phyloP scores from a whole-genome alignment of 2,329 filamentous ascomycete species.

The Aspergillus proliferans region DNA sequence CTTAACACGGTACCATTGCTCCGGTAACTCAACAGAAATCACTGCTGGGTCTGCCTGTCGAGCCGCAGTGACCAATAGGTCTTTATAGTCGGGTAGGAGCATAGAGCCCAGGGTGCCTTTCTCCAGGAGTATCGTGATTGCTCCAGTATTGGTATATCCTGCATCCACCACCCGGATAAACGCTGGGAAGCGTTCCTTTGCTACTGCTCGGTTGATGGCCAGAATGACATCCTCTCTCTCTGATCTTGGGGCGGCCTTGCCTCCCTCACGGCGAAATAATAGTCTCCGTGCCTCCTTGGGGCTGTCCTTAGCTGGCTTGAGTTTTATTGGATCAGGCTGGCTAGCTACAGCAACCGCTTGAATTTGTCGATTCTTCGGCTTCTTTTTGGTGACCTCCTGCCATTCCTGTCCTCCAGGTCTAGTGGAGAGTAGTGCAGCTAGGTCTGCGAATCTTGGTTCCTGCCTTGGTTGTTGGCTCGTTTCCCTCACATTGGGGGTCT shows the following conservation, averaged over 20 bases:
- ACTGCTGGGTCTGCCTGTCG: background rate
- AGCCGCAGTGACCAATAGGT: background rate
- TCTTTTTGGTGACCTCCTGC: background rate
- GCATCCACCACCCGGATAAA: background rate
- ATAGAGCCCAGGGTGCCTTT: background rate
- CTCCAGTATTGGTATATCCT: too few species aligned
- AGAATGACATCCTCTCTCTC: background rate
- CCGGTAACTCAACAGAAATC: too few species aligned
- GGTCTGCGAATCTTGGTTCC: background rate
- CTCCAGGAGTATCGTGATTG: background rate
- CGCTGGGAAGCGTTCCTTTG: background rate
- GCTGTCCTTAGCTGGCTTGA: background rate
- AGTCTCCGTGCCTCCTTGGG: background rate
- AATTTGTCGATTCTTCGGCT: background rate
- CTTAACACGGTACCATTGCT: background rate
- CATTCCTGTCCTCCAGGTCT: background rate
- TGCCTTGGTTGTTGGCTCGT: background rate
- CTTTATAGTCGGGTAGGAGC: background rate
- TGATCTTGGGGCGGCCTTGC: too few species aligned
- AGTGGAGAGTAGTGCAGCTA: background rate
- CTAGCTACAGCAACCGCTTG: background rate
- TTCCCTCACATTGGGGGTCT: background rate
- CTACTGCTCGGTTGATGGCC: background rate
- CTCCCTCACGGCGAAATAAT: background rate
- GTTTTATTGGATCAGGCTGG: too few species aligned